A percentile compares a stretch with the other conserved stretches of the same genome.
Conservation (phyloP, 2,329 filamentous ascomycete genomes). For the Cercospora zeae-maydis region DNA sequence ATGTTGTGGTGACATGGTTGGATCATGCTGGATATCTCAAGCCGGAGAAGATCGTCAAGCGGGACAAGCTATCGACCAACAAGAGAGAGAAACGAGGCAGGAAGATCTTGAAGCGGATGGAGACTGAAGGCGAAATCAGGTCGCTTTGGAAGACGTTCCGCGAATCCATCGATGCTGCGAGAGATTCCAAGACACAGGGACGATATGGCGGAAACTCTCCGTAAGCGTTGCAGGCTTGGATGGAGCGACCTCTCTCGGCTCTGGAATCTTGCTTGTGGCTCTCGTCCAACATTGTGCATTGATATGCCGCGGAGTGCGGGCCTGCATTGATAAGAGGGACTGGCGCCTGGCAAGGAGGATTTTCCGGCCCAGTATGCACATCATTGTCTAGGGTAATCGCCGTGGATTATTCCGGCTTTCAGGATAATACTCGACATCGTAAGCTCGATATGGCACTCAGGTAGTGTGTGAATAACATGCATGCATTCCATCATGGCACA, state of each 20-base stretch:
- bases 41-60: slow-evolving; percentile 56
- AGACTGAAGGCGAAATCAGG: slow-evolving; percentile 55
- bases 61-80: slow-evolving; percentile 59
- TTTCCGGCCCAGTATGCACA: neutral
- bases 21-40: slow-evolving; percentile 55
- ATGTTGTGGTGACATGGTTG: slow-evolving; percentile 65
- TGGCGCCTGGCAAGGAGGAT: neutral
- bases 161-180: slow-evolving; percentile 56
- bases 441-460: neutral
- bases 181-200: slow-evolving; percentile 45
- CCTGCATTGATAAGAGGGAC: neutral
- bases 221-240: neutral
- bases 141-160: slow-evolving; percentile 65
- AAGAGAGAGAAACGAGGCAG: slow-evolving; percentile 60
- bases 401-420: neutral
- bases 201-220: slow-evolving; percentile 16
- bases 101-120: slow-evolving; percentile 63
- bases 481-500: neutral
- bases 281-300: neutral
- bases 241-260: neutral
- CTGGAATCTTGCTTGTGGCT: neutral
- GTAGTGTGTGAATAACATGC: neutral
- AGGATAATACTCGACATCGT: neutral
- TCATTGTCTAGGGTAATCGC: too few relatives aligned
- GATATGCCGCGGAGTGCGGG: neutral